phyloP scores from a whole-genome alignment of 2,329 filamentous ascomycete genomes.

The Zelopaecilomyces penicillatus region DNA sequence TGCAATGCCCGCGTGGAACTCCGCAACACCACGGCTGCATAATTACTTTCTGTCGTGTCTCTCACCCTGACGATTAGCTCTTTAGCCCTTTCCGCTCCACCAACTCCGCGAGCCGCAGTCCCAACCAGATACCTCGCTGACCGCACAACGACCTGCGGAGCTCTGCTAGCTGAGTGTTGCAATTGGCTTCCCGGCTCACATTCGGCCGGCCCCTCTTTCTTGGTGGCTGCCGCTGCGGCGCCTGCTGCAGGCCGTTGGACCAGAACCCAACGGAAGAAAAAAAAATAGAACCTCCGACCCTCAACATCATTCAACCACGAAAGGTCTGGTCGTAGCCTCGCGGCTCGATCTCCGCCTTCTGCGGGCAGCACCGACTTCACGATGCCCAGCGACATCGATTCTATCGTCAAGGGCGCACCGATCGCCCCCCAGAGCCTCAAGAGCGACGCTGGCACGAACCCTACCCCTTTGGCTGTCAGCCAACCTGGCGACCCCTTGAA shows the following conservation, averaged over 20 bases:
- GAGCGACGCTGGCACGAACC: constrained; percentile 30
- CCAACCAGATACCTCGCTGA: neutral
- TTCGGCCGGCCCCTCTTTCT: neutral
- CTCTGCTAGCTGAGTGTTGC: neutral
- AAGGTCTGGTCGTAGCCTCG: neutral
- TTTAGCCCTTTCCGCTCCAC: neutral
- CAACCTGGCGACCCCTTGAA: constrained; percentile 63
- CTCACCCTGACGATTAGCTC: neutral
- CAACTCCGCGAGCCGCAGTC: neutral
- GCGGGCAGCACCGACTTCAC: neutral
- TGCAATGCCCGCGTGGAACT: neutral
- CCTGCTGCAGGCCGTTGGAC: no score
- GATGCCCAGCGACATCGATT: constrained; percentile 68
- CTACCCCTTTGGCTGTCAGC: constrained; percentile 33
- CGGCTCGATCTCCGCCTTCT: neutral
- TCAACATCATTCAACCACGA: no score
- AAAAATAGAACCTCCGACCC: no score
- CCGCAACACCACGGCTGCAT: neutral
- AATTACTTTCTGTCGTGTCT: no score
- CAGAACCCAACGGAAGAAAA: no score
- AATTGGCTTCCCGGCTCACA: neutral
- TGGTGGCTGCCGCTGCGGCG: neutral
- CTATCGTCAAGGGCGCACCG: constrained; percentile 85
- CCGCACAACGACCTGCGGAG: neutral
- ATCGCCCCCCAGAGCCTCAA: constrained; percentile 48